Conservation (phyloP, 495 filamentous ascomycete genomes). For the Lichenothelia convexa region DNA sequence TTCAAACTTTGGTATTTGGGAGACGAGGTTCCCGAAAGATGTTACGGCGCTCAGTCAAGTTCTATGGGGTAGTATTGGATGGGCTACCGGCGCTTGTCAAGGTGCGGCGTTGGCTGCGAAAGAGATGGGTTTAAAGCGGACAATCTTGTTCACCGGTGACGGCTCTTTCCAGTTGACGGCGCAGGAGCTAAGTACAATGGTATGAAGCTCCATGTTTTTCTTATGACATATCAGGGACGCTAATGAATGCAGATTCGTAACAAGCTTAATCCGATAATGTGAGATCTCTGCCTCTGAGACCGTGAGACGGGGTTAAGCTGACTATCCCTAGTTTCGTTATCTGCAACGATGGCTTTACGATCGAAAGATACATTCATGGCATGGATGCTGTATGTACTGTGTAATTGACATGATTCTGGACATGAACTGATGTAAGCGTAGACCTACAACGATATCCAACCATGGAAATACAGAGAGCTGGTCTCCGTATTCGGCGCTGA, state of each 20-base stretch:
- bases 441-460: slow-evolving; percentile 32
- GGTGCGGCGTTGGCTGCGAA: slow-evolving; percentile 30
- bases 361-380: slow-evolving; percentile 34
- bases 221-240: too few relatives aligned
- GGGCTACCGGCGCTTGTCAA: slow-evolving; percentile 18
- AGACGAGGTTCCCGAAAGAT: slow-evolving; percentile 58
- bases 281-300: too few relatives aligned
- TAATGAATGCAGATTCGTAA: too few relatives aligned
- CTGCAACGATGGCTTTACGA: slow-evolving; percentile 33
- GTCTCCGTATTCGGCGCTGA: slow-evolving; percentile 49
- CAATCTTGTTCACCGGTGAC: slow-evolving; percentile 72
- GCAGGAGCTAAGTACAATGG: slow-evolving; percentile 78
- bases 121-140: slow-evolving; percentile 17
- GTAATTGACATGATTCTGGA: too few relatives aligned
- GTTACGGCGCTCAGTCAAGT: slow-evolving; percentile 69
- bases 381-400: too few relatives aligned
- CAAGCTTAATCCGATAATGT: slow-evolving; percentile 62
- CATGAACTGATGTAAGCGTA: too few relatives aligned
- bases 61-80: slow-evolving; percentile 70
- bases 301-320: too few relatives aligned
- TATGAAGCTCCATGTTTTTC: too few relatives aligned
- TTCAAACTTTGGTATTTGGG: slow-evolving; percentile 77
- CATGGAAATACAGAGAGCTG: slow-evolving; percentile 37
- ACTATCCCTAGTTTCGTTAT: too few relatives aligned
- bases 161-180: slow-evolving; percentile 71